A percentile compares a stretch with the other conserved stretches of the same genome.
Conservation (phyloP, 495 filamentous ascomycete species). For the Halenospora varia region DNA sequence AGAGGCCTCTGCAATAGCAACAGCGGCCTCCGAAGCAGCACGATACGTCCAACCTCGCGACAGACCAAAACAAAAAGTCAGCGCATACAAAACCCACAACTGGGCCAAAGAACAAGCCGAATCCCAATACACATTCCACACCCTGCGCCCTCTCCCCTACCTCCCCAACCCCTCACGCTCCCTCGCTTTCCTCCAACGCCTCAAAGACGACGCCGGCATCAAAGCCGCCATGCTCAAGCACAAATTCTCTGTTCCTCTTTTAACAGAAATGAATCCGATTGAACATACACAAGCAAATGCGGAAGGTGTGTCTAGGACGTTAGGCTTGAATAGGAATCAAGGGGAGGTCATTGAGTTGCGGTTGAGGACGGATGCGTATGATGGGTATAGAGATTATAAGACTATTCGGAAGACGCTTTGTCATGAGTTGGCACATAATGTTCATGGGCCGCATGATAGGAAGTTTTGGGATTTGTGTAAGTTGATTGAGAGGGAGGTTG, state of each 20-base stretch:
- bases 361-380: conserved; percentile 86
- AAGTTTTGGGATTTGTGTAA: conserved; percentile 85
- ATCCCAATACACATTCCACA: conserved; percentile 74
- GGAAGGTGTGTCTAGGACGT: conserved; percentile 63
- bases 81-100: conserved; percentile 30
- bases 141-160: conserved; percentile 69
- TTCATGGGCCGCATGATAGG: conserved; percentile 75
- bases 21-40: conserved; percentile 30
- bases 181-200: conserved; percentile 67
- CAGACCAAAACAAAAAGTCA: conserved; percentile 31
- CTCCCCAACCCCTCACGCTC: conserved; percentile 69
- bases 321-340: conserved; percentile 83
- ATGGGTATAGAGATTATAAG: conserved; percentile 89
- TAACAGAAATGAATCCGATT: conserved; percentile 93
- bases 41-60: conserved; percentile 35
- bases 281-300: conserved; percentile 66
- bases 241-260: conserved; percentile 76
- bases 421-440: conserved; percentile 93
- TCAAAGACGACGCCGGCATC: conserved; percentile 83
- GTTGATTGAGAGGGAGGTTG: conserved; percentile 85
- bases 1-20: conserved; percentile 45
- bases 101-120: conserved; percentile 48
- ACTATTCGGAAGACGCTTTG: conserved; percentile 88
- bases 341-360: conserved; percentile 92
- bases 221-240: conserved; percentile 75